phyloP scores from a whole-genome alignment of 257 asterid genomes.

The Capsicum pubescens region DNA sequence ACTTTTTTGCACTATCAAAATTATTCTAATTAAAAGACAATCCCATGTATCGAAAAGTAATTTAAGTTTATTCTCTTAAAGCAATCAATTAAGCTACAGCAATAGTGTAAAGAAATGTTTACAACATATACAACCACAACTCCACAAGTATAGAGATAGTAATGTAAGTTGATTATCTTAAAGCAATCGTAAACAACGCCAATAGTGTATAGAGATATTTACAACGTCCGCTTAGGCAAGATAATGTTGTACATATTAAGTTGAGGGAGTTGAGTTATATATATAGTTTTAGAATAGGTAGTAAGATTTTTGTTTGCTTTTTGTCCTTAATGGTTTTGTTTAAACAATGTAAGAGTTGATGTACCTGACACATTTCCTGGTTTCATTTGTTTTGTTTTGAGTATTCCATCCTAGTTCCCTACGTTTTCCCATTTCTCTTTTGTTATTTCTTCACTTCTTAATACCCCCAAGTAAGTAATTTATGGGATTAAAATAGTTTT shows the following conservation, averaged over 20 bases:
- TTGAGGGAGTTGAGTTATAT: not conserved
- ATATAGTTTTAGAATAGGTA: not conserved
- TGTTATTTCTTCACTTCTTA: no score
- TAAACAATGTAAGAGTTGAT: not conserved
- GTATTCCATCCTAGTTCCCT: not conserved
- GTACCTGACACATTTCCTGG: not conserved
- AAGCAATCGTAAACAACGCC: not conserved
- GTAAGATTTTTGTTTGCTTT: not conserved
- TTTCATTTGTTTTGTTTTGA: not conserved
- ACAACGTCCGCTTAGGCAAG: not conserved
- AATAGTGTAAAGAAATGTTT: not conserved
- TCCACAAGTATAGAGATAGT: no score
- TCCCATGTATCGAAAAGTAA: not conserved
- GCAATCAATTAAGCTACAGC: not conserved
- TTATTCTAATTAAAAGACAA: not conserved
- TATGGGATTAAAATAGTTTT: not conserved
- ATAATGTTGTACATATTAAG: not conserved
- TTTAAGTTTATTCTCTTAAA: not conserved
- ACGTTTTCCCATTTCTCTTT: not conserved
- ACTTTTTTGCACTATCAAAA: not conserved
- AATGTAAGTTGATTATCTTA: not conserved
- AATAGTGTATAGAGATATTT: not conserved
- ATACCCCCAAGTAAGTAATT: not conserved
- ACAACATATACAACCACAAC: not conserved
- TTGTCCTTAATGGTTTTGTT: not conserved